These are phyloP conservation scores for Kwoniella bestiolae DNA, from an alignment of 768 basidiomycete species.

Conservation along the genomic window DNA sequence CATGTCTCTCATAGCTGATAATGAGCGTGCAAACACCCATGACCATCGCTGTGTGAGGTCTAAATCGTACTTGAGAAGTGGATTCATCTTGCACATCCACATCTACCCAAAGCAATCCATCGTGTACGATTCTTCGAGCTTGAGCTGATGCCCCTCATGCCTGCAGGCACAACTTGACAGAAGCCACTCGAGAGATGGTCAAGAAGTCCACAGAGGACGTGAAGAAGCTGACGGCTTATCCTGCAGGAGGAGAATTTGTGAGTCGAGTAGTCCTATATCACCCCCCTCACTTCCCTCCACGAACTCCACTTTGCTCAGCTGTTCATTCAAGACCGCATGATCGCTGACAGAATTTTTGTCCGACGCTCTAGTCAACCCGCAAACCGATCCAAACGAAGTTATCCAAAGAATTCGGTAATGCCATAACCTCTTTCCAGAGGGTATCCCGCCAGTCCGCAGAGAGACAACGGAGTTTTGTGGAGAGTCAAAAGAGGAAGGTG, in stretches of 20 bases:
- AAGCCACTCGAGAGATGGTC: slow-evolving; percentile 90
- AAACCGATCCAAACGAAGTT: slow-evolving; percentile 76
- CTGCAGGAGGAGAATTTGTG: slow-evolving; percentile 44
- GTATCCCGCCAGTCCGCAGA: slow-evolving; percentile 90
- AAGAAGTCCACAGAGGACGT: slow-evolving; percentile 91
- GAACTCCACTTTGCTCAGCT: too few relatives aligned
- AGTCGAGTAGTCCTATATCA: too few relatives aligned
- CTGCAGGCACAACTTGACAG: slow-evolving; percentile 85
- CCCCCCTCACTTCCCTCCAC: neutral
- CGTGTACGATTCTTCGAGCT: too few relatives aligned
- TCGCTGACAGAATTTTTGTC: too few relatives aligned
- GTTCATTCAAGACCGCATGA: too few relatives aligned
- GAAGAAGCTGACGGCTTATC: slow-evolving; percentile 79
- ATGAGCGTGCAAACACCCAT: too few relatives aligned
- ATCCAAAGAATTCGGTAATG: slow-evolving; percentile 87
- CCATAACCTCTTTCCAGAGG: slow-evolving; percentile 86
- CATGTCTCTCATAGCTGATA: neutral
- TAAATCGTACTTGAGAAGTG: too few relatives aligned
- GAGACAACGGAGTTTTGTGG: slow-evolving; percentile 83
- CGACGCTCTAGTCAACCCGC: slow-evolving; percentile 41
- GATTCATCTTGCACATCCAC: too few relatives aligned
- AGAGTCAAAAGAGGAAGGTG: slow-evolving; percentile 79
- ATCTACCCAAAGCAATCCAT: too few relatives aligned
- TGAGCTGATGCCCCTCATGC: neutral
- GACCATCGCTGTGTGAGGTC: too few relatives aligned